A percentile compares a stretch with the other conserved stretches of the same genome.
Evolutionary conservation across 495 filamentous ascomycete genomes (phyloP).

Genomic region (Glonium stellatum): DNA sequence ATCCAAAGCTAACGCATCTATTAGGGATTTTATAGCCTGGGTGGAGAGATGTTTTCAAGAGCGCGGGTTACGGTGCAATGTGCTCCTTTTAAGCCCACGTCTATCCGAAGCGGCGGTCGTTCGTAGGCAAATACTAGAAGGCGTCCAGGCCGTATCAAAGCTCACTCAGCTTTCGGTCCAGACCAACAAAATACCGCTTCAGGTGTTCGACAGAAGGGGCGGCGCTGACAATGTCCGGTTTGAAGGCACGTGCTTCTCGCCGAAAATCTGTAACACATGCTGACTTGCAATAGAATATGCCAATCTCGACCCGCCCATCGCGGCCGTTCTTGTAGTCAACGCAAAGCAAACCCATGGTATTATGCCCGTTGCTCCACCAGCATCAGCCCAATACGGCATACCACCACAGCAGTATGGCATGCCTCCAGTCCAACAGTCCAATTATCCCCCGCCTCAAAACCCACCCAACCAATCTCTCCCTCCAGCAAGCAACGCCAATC

Average conservation of each 20-base stretch:
- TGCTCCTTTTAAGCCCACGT: slow-evolving; percentile 70
- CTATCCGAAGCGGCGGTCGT: slow-evolving; percentile 70
- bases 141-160: slow-evolving; percentile 76
- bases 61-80: slow-evolving; percentile 63
- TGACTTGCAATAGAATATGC: slow-evolving; percentile 55
- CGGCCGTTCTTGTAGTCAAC: slow-evolving; percentile 70
- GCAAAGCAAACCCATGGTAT: slow-evolving; percentile 53
- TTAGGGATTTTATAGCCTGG: slow-evolving; percentile 70
- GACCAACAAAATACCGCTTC: slow-evolving; percentile 64
- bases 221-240: slow-evolving; percentile 66
- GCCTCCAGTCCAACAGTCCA: slow-evolving; percentile 20
- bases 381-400: slow-evolving; percentile 15
- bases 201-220: slow-evolving; percentile 74
- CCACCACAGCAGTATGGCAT: slow-evolving; percentile 16
- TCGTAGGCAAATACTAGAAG: slow-evolving; percentile 78
- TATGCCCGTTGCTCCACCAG: slow-evolving; percentile 15
- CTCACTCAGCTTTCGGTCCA: slow-evolving; percentile 61
- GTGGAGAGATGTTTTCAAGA: slow-evolving; percentile 68
- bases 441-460: slow-evolving; percentile 41
- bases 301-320: slow-evolving; percentile 66
- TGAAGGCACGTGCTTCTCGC: slow-evolving; percentile 47
- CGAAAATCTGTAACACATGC: background rate
- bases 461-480: slow-evolving; percentile 41
- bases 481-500: slow-evolving; percentile 37
- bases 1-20: background rate